Evolutionary conservation across 2,329 filamentous ascomycete genomes (phyloP), one percentile per base, ranked within the genome.

Genomic region (Penicillium hordei): DNA sequence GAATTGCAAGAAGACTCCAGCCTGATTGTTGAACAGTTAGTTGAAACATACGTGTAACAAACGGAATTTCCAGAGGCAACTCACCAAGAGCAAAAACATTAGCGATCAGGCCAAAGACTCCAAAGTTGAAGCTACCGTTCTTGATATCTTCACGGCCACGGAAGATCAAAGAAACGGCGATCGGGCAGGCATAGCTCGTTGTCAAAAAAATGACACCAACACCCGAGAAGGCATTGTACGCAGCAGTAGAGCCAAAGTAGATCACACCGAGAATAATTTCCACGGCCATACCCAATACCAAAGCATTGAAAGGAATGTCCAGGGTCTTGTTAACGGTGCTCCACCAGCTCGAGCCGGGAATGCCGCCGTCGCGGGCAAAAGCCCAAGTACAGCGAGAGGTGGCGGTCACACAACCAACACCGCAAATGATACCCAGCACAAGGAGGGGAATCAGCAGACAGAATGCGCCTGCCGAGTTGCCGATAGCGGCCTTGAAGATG

Each of bases 181-280:
- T 87, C 19, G 89, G 88, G 1, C 80, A 80, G 36, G 85, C 86
- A 67, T 91, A 91, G 51, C 86, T 84, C 39, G 86, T 78, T 0
- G 88, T 90, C 1, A 92, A 81, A 64, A 88, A 91, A 70, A 92
- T 91, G 12, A 89, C 91, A 2, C 89, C 89, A 0, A 91, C 88
- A 44, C 89, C 88, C 0, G 89, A 91, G 72, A 92, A 92, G n/a
- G 85, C 86, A 76, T 88, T 89, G 78, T 92, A 93, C 0, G 89
- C 89, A 0, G 88, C 87, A 0, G 84, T 82, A 1, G 86, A 89
- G n/a, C 89, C 89, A 62, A 92, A 90, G 77, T 90, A 92, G 71
- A 92, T 91, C 58, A 88, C 81, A 0, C 89, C 89, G 0, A 93
- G 82, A 19, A 90, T 74, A 64, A 86, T 89, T 70, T 90, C 87